Percentiles rank a stretch among this genome's conserved stretches.
These are phyloP conservation scores for Stropharia rugosoannulata DNA, from an alignment of 768 basidiomycete genomes.

Conservation along the genomic window DNA sequence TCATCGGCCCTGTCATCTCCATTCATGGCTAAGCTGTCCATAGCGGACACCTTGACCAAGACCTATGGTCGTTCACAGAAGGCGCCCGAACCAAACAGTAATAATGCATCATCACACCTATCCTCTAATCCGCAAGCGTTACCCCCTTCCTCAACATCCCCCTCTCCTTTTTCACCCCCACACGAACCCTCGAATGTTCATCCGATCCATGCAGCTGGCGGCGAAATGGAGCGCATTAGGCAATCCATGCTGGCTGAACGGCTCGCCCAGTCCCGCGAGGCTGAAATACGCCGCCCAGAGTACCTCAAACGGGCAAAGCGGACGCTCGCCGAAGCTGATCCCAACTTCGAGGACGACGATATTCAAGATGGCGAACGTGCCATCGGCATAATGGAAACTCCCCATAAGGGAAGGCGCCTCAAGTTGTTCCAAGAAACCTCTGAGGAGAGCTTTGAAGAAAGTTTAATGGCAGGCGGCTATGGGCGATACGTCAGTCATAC, in stretches of 20 bases:
- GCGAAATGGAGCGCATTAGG: conserved; percentile 62
- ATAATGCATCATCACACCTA: conserved; percentile 24
- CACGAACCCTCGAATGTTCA: conserved; percentile 15
- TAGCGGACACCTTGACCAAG: conserved; percentile 22
- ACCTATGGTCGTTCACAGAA: conserved; percentile 8
- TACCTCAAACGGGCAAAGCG: conserved; percentile 66
- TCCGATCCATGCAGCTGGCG: conserved; percentile 34
- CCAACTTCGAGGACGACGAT: conserved; percentile 33
- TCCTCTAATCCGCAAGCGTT: background rate
- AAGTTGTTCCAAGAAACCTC: conserved; percentile 81
- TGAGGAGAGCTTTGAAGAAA: conserved; percentile 84
- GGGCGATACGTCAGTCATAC: conserved; percentile 62
- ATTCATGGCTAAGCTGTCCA: conserved; percentile 39
- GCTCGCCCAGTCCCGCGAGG: conserved; percentile 46
- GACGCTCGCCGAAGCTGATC: conserved; percentile 40
- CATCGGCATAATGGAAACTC: conserved; percentile 69
- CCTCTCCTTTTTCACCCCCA: conserved; percentile 24
- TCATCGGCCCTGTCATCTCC: conserved; percentile 43
- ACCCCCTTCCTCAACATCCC: conserved; percentile 13
- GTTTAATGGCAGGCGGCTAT: conserved; percentile 80
- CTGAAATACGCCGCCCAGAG: conserved; percentile 67
- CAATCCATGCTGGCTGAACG: conserved; percentile 51
- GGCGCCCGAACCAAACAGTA: conserved; percentile 12
- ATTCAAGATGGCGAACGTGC: conserved; percentile 25
- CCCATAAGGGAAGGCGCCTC: conserved; percentile 68